phyloP scores from a whole-genome alignment of 768 basidiomycete genomes.

The Tricholoma hemisulphureum region DNA sequence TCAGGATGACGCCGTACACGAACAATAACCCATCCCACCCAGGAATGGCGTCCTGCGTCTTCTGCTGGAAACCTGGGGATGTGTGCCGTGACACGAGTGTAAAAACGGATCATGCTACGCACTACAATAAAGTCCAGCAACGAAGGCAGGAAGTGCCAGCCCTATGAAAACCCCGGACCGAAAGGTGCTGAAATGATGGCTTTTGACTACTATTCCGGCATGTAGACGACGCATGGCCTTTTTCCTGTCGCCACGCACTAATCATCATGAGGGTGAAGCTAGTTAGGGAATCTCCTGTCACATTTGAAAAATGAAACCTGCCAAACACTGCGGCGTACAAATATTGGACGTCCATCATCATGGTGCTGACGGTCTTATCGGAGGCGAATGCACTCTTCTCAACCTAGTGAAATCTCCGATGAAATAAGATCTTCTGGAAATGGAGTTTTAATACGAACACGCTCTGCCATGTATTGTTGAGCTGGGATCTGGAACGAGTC shows the following conservation, averaged over 20 bases:
- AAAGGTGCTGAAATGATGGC: slow-evolving; percentile 71
- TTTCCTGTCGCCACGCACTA: slow-evolving; percentile 72
- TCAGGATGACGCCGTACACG: slow-evolving; percentile 69
- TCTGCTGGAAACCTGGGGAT: slow-evolving; percentile 50
- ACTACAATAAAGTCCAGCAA: slow-evolving; percentile 65
- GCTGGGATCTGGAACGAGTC: neutral
- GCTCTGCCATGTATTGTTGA: neutral
- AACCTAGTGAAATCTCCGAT: neutral
- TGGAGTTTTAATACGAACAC: neutral
- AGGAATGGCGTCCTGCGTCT: slow-evolving; percentile 53
- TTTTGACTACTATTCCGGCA: slow-evolving; percentile 46
- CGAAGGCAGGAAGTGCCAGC: slow-evolving; percentile 64
- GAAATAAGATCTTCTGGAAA: neutral
- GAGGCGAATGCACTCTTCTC: neutral
- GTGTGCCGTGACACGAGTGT: neutral
- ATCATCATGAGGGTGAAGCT: neutral
- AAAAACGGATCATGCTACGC: slow-evolving; percentile 7
- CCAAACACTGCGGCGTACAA: slow-evolving; percentile 72
- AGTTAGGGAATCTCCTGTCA: neutral
- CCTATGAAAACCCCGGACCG: slow-evolving; percentile 74
- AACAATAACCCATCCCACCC: slow-evolving; percentile 74
- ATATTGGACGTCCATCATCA: slow-evolving; percentile 50
- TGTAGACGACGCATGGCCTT: slow-evolving; percentile 69
- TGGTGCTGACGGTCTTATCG: neutral
- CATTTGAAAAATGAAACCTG: slow-evolving; percentile 34